Evolutionary conservation across 2,329 filamentous ascomycete species (phyloP), one percentile per base, ranked within the genome.

Genomic region (Thelonectria rubi): DNA sequence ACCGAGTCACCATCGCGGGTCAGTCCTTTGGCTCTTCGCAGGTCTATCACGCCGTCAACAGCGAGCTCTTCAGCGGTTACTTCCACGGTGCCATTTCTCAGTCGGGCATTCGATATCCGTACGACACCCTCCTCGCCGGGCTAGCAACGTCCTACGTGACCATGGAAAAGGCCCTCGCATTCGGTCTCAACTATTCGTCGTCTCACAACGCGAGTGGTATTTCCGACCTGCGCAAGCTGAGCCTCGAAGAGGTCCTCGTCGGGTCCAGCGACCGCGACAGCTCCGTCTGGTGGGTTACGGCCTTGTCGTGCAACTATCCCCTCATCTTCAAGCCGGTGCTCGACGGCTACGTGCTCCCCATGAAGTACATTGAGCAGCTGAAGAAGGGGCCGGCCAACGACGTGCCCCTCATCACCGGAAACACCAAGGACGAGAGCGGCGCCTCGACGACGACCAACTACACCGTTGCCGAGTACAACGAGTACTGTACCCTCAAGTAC

Each of bases 341-440:
- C 3, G 60, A 63, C 42, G 42, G 40, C n/a, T 58, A 63, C 45
- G 42, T 45, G 9, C 17, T 63, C 34, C 60, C 60, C 1, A 45
- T 45, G 37, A 63, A 46, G 30, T 63, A 63, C 52, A 32, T 58
- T 17, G 46, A 60, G 14, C 42, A 48, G 24, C 51, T 63, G 12
- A 48, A 51, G n/a, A 18, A 37, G 42, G 60, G 60, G 5, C 60
- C 46, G 2, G 55, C 60, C n/a, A 48, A 63, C 39, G 60, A 63
- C 7, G 60, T 63, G 24, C 60, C 60, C 9, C n/a, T 63, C 10
- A 55, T 63, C 11, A 63, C 60, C 11, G 60, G 60, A 2, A 63
- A 60, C 43, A 63, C 55, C n/a, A 59, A 47, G 51, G 60, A 63
- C 40, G 60, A 63, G 47, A 45, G 32, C 30, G 57, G 57, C 24